A percentile compares a stretch with the other conserved stretches of the same genome.
phyloP scores from a whole-genome alignment of 2,329 filamentous ascomycete genomes.

The Ambrosiella beaveri region DNA sequence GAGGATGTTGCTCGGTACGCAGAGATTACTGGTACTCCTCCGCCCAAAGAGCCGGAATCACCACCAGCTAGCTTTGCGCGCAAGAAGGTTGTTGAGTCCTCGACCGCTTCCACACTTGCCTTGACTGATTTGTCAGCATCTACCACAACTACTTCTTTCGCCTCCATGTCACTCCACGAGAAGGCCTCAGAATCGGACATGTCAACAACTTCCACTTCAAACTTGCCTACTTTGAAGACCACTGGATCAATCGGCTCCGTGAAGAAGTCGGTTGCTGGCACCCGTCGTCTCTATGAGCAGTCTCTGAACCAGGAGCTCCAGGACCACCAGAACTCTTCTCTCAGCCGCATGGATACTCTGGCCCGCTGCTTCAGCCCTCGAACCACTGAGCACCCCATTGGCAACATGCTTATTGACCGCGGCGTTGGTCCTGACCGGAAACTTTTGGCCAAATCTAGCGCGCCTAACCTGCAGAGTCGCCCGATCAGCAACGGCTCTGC shows the following conservation, averaged over 20 bases:
- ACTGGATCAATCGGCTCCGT: background rate
- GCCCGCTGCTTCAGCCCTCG: constrained; percentile 39
- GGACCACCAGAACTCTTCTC: constrained; percentile 59
- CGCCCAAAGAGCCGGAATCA: background rate
- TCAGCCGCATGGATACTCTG: constrained; percentile 66
- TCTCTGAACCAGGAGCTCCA: constrained; percentile 63
- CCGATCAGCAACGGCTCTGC: constrained; percentile 6
- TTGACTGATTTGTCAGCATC: constrained; percentile 17
- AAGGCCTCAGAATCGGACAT: constrained; percentile 15
- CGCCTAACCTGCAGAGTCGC: constrained; percentile 38
- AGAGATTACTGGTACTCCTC: background rate
- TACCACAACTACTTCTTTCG: background rate
- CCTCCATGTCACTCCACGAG: background rate
- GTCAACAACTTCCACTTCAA: background rate
- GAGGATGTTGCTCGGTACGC: background rate
- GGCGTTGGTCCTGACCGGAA: constrained; percentile 26
- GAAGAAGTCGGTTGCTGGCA: constrained; percentile 33
- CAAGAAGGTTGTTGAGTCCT: constrained; percentile 18
- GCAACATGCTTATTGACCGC: constrained; percentile 28
- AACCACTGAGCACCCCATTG: constrained; percentile 35
- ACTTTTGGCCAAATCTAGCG: constrained; percentile 40
- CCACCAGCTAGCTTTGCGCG: constrained; percentile 1
- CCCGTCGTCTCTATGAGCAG: constrained; percentile 65
- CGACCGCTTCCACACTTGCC: constrained; percentile 21
- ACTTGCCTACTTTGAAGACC: background rate